Percentiles rank a stretch among this genome's conserved stretches.
These are phyloP conservation scores for Rhizoctonia solani DNA, from an alignment of 1,284 basidiomycete genomes.

Conservation along the genomic window DNA sequence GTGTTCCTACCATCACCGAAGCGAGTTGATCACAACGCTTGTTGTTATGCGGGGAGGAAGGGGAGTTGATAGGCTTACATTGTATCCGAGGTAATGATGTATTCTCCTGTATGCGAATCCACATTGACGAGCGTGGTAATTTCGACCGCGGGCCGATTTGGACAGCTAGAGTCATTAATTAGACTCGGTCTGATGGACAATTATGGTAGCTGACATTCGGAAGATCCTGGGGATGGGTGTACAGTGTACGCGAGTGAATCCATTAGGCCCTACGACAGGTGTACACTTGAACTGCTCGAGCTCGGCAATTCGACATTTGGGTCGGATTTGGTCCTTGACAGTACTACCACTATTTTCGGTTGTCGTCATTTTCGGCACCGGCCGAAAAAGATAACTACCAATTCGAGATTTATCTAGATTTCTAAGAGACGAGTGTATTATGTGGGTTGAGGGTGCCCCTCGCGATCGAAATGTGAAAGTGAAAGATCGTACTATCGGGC, in stretches of 20 bases:
- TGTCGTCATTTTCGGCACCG: neutral
- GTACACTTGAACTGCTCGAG: constrained; percentile 34
- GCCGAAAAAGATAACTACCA: too few relatives aligned
- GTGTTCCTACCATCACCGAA: constrained; percentile 28
- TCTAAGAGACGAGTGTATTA: too few relatives aligned
- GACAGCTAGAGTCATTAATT: constrained; percentile 18
- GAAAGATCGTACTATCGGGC: constrained; percentile 32
- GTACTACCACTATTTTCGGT: too few relatives aligned
- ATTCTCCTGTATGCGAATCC: constrained; percentile 19
- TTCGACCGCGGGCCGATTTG: constrained; percentile 33
- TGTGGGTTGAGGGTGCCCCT: constrained; percentile 25
- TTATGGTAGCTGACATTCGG: constrained; percentile 14
- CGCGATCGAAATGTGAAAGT: constrained; percentile 9
- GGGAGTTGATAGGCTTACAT: constrained; percentile 13
- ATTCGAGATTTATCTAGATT: too few relatives aligned
- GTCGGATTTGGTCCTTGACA: neutral
- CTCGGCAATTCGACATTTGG: constrained; percentile 34
- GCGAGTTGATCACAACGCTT: too few relatives aligned
- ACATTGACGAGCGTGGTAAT: constrained; percentile 33
- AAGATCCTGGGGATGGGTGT: constrained; percentile 31
- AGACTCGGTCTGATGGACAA: neutral
- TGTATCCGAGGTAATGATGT: constrained; percentile 14
- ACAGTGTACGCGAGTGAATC: constrained; percentile 13
- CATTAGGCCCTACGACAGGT: constrained; percentile 7
- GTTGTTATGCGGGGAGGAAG: too few relatives aligned